Percentiles rank a stretch among this genome's conserved stretches.
These are phyloP conservation scores for Candida easanensis DNA, from an alignment of 805 yeast species.

Conservation along the genomic window DNA sequence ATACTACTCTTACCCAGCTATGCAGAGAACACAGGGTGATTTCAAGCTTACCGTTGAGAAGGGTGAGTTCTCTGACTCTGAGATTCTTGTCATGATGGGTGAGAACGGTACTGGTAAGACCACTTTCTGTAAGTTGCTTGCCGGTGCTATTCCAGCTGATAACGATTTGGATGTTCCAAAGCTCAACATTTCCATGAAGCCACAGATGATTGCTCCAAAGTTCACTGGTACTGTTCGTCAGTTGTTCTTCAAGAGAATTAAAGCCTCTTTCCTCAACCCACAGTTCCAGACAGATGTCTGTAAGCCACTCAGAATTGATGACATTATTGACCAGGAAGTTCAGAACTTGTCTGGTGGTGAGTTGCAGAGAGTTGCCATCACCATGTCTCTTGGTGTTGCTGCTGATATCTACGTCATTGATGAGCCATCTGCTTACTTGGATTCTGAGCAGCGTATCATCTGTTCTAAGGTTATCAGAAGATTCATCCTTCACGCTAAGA, in stretches of 20 bases:
- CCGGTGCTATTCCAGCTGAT: conserved; percentile 91
- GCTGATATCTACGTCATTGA: conserved; percentile 97
- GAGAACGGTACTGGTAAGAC: conserved; percentile 99
- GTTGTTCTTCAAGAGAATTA: conserved; percentile 92
- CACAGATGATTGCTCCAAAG: conserved; percentile 98
- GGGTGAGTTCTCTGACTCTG: conserved; percentile 95
- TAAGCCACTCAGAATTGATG: conserved; percentile 91
- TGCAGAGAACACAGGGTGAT: conserved; percentile 94
- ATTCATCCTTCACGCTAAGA: conserved; percentile 92
- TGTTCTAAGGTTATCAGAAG: conserved; percentile 98
- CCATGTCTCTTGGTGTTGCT: conserved; percentile 85
- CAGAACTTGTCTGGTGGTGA: conserved; percentile 99
- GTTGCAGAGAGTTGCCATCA: conserved; percentile 98
- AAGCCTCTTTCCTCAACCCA: conserved; percentile 90
- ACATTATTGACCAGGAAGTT: conserved; percentile 95
- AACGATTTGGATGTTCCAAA: conserved; percentile 76
- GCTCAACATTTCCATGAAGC: conserved; percentile 94
- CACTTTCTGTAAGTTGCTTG: conserved; percentile 90
- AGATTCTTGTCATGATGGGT: conserved; percentile 98
- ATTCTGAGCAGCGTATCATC: conserved; percentile 98
- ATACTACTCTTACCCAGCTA: conserved; percentile 71
- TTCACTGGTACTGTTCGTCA: conserved; percentile 99
- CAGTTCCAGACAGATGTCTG: conserved; percentile 98
- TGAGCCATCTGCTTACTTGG: conserved; percentile 98
- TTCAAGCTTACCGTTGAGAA: conserved; percentile 77